Percentiles rank a stretch among this genome's conserved stretches.
Evolutionary conservation across 805 yeast genomes (phyloP).

Genomic region (Naumovozyma castellii): DNA sequence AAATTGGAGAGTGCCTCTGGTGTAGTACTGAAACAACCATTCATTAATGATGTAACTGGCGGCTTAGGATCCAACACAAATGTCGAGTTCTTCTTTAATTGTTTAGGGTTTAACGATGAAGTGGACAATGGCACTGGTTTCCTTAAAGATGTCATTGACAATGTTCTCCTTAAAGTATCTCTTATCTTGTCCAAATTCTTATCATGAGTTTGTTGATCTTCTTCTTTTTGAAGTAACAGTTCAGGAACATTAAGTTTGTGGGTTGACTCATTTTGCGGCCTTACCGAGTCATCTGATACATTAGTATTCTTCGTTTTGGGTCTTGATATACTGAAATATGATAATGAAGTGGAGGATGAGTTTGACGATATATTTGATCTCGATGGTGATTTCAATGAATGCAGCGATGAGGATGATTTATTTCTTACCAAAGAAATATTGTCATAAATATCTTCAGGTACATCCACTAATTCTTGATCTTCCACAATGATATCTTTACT

Average conservation of each 20-base stretch:
- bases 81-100: conserved; percentile 17
- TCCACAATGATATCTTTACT: neutral
- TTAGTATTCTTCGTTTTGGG: neutral
- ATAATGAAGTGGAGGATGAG: conserved; percentile 2
- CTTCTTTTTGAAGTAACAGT: neutral
- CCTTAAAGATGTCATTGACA: conserved; percentile 16
- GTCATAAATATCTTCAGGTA: neutral
- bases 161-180: conserved; percentile 21
- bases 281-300: neutral
- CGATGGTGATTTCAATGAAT: conserved; percentile 4
- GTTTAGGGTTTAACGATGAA: conserved; percentile 6
- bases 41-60: conserved; percentile 24
- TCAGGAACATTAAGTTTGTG: neutral
- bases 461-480: neutral
- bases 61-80: conserved; percentile 26
- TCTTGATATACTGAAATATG: neutral
- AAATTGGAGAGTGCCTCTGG: conserved; percentile 26
- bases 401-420: conserved; percentile 17
- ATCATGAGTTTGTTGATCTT: neutral
- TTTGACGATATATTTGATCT: conserved; percentile 1
- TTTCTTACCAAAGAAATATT: conserved; percentile 7
- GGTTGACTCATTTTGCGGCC: neutral
- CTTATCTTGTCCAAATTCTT: conserved; percentile 6
- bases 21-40: conserved; percentile 25
- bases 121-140: neutral